phyloP scores from a whole-genome alignment of 1,284 basidiomycete species.

The Earliella scabrosa region DNA sequence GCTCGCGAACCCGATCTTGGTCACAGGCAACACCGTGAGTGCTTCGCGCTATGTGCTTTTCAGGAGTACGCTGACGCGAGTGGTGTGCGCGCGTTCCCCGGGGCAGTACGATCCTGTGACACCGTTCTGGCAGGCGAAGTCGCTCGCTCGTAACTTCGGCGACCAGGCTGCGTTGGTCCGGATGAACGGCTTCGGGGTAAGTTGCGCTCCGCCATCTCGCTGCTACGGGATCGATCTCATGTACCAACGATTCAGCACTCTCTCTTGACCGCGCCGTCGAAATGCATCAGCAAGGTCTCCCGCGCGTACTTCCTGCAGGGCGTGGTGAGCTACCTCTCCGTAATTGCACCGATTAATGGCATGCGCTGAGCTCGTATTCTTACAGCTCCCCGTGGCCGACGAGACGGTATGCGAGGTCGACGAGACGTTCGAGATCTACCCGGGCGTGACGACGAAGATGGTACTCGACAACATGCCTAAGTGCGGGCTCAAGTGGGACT shows the following conservation, averaged over 20 bases:
- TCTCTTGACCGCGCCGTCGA: neutral
- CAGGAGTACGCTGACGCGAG: neutral
- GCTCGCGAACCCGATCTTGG: slow-evolving; percentile 24
- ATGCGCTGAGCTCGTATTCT: neutral
- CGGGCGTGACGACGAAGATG: slow-evolving; percentile 3
- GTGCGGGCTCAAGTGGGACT: too few relatives aligned
- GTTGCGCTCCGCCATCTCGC: neutral
- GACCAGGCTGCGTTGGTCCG: slow-evolving; percentile 22
- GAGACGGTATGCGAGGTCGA: slow-evolving; percentile 9
- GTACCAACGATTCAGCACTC: neutral
- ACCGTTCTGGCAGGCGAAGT: slow-evolving; percentile 21
- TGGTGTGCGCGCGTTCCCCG: neutral
- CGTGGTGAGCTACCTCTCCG: too few relatives aligned
- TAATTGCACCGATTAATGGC: too few relatives aligned
- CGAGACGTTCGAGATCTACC: slow-evolving; percentile 8
- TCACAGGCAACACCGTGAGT: slow-evolving; percentile 26
- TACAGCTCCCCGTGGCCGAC: neutral
- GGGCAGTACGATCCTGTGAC: slow-evolving; percentile 25
- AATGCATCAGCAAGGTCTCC: neutral
- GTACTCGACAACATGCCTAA: neutral
- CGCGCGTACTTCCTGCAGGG: slow-evolving; percentile 1
- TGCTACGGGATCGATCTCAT: neutral
- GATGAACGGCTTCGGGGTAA: slow-evolving; percentile 27
- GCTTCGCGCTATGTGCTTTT: neutral
- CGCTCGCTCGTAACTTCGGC: slow-evolving; percentile 19